phyloP scores from a whole-genome alignment of 2,329 filamentous ascomycete species.

The Alternaria panax region DNA sequence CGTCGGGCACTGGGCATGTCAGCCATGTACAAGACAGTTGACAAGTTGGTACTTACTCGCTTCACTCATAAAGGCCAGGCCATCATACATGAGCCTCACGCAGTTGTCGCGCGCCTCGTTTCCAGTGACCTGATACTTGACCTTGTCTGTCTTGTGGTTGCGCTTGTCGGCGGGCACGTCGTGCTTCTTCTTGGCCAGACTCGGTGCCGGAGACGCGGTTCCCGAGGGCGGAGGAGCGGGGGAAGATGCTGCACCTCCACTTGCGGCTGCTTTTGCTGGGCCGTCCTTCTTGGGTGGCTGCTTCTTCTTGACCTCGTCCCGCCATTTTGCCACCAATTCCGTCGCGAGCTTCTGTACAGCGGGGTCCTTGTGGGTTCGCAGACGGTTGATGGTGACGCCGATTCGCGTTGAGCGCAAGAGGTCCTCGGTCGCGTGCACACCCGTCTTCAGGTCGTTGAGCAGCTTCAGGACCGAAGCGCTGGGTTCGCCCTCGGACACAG shows the following conservation, averaged over 20 bases:
- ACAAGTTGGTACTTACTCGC: slow-evolving; percentile 48
- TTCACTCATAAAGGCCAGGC: slow-evolving; percentile 75
- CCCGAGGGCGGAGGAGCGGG: slow-evolving; percentile 47
- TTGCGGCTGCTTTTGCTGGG: slow-evolving; percentile 30
- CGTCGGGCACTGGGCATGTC: slow-evolving; percentile 59
- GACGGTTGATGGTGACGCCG: slow-evolving; percentile 86
- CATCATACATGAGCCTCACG: slow-evolving; percentile 92
- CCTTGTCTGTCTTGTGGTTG: slow-evolving; percentile 79
- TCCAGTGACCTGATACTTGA: slow-evolving; percentile 78
- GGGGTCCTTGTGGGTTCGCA: slow-evolving; percentile 78
- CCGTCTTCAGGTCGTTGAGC: slow-evolving; percentile 79
- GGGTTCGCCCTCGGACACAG: slow-evolving; percentile 76
- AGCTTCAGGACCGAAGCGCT: slow-evolving; percentile 74
- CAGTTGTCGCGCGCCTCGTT: slow-evolving; percentile 80
- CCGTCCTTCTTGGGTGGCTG: slow-evolving; percentile 37
- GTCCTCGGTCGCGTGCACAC: slow-evolving; percentile 85
- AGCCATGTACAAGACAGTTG: slow-evolving; percentile 21
- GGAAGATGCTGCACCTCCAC: slow-evolving; percentile 40
- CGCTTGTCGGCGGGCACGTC: slow-evolving; percentile 75
- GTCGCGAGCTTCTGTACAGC: slow-evolving; percentile 76
- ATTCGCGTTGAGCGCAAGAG: slow-evolving; percentile 90
- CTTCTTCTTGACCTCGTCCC: slow-evolving; percentile 72
- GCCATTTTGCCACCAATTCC: slow-evolving; percentile 89
- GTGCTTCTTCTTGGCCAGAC: slow-evolving; percentile 61
- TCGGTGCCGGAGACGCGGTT: slow-evolving; percentile 58